Conservation (phyloP, 352 stramenopile genomes). For the Phytophthora pinifolia region DNA sequence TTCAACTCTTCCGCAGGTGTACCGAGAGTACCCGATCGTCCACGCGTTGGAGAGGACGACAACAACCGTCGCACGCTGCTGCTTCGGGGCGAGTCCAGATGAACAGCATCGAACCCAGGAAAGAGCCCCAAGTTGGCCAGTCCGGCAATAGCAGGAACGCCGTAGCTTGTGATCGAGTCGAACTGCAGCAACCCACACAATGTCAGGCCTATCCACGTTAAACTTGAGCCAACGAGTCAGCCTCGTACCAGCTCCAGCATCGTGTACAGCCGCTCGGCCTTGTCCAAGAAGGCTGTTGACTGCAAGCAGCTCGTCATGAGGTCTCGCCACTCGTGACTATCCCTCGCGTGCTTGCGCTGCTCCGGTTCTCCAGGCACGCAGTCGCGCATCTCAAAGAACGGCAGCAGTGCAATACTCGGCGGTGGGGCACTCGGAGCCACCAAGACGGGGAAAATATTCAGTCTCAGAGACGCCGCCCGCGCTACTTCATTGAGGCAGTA, state of each 20-base stretch:
- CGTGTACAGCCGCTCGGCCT: constrained; percentile 55
- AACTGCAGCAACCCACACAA: constrained; percentile 38
- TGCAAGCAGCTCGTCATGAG: constrained; percentile 45
- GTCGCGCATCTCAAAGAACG: constrained; percentile 75
- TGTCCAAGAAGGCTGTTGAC: constrained; percentile 39
- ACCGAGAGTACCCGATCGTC: constrained; percentile 12
- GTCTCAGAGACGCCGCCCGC: constrained; percentile 50
- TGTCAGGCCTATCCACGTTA: constrained; percentile 3
- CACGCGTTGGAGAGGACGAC: constrained; percentile 20
- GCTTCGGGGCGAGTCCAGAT: constrained; percentile 36
- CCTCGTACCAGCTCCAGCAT: constrained; percentile 58
- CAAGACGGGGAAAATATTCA: constrained; percentile 75
- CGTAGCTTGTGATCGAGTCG: constrained; percentile 62
- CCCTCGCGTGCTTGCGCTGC: constrained; percentile 28
- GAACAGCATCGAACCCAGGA: constrained; percentile 32
- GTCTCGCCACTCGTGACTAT: constrained; percentile 42
- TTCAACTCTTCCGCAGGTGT: constrained; percentile 1
- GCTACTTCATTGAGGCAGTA: constrained; percentile 85
- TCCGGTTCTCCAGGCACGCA: constrained; percentile 46
- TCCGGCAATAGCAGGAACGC: constrained; percentile 56
- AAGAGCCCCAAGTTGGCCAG: constrained; percentile 62
- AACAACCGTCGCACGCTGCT: constrained; percentile 48
- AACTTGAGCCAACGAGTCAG: constrained; percentile 4
- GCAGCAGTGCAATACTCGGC: constrained; percentile 67
- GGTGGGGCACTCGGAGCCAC: constrained; percentile 66